These are phyloP conservation scores for Silene vulgaris DNA, from an alignment of 179 eudicot species.

Conservation along the genomic window DNA sequence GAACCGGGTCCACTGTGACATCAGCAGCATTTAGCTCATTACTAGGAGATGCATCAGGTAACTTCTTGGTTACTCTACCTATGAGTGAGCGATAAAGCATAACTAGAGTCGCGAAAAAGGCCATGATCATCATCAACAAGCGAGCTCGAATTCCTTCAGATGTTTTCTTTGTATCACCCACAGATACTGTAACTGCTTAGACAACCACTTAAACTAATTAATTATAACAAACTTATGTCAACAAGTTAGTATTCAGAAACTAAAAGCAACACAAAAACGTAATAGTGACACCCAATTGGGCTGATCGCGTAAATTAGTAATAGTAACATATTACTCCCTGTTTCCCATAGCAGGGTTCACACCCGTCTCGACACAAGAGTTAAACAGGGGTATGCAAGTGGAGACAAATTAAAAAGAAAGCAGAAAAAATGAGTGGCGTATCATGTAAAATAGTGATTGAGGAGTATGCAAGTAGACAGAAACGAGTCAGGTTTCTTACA, in stretches of 20 bases:
- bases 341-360: neutral
- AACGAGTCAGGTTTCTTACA: neutral
- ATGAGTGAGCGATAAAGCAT: conserved; percentile 48
- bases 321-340: neutral
- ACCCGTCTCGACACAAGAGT: neutral
- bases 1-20: conserved; percentile 31
- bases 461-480: neutral
- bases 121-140: conserved; percentile 48
- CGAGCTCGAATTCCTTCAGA: conserved; percentile 49
- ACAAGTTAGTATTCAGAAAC: neutral
- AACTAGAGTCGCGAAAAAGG: conserved; percentile 54
- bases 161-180: conserved; percentile 37
- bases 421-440: neutral
- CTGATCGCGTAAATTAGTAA: neutral
- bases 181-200: conserved; percentile 38
- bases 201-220: neutral
- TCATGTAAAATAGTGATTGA: neutral
- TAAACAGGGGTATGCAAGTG: neutral
- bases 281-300: neutral
- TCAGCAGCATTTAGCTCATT: conserved; percentile 29
- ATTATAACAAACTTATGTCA: conserved; percentile 3
- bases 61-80: conserved; percentile 42
- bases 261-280: neutral
- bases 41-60: conserved; percentile 38
- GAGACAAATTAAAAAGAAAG: neutral